phyloP scores from a whole-genome alignment of 2,329 filamentous ascomycete genomes.

The Aspergillus tubingensis region DNA sequence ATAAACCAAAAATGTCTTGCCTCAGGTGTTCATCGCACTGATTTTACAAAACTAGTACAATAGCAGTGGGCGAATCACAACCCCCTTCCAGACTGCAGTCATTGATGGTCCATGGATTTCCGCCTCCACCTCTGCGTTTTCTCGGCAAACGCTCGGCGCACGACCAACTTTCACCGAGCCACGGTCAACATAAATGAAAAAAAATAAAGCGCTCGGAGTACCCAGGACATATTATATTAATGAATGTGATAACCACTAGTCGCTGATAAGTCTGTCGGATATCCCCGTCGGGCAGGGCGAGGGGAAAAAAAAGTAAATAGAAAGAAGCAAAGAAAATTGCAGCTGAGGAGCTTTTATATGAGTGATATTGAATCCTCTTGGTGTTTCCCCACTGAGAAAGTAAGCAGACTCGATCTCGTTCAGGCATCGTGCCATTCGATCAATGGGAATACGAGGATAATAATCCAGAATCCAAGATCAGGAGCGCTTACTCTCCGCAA shows the following conservation, averaged over 20 bases:
- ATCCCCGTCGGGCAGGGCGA: not conserved
- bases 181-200: not conserved
- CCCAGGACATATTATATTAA: not conserved
- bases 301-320: not conserved
- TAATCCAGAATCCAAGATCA: not conserved
- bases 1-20: not conserved
- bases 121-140: slow-evolving; percentile 14
- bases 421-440: not conserved
- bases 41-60: not conserved
- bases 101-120: not conserved
- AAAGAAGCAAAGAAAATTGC: not conserved
- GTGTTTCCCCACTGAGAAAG: not conserved
- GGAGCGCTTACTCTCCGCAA: slow-evolving; percentile 5
- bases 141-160: slow-evolving; percentile 18
- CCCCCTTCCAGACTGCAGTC: not conserved
- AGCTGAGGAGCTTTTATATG: not conserved
- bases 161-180: not conserved
- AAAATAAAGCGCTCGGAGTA: not conserved
- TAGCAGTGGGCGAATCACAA: not conserved
- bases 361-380: not conserved
- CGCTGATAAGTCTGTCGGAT: not conserved
- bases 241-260: not conserved
- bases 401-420: not conserved
- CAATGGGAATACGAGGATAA: slow-evolving; percentile 1
- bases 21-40: not conserved